phyloP scores from a whole-genome alignment of 768 basidiomycete genomes.

The Sarcomyxa edulis region DNA sequence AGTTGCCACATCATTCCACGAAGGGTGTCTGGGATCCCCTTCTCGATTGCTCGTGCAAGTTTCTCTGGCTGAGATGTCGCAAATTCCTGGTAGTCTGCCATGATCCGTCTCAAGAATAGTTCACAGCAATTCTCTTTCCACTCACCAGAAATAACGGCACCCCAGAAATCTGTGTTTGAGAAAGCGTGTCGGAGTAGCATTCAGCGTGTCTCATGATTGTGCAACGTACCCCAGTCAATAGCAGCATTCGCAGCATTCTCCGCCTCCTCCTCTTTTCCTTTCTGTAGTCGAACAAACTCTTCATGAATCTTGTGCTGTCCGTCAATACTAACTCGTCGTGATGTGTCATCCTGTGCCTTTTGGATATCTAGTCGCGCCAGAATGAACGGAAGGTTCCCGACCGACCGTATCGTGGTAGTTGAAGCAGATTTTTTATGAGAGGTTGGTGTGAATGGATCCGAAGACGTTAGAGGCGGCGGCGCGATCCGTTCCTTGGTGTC shows the following conservation, averaged over 20 bases:
- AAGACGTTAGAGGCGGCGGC: slow-evolving; percentile 23
- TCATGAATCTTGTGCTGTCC: slow-evolving; percentile 71
- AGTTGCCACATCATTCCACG: slow-evolving; percentile 97
- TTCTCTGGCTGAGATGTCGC: slow-evolving; percentile 75
- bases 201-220: neutral
- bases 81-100: slow-evolving; percentile 79
- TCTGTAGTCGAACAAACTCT: slow-evolving; percentile 67
- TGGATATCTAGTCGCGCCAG: slow-evolving; percentile 48
- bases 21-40: slow-evolving; percentile 82
- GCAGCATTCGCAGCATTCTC: slow-evolving; percentile 31
- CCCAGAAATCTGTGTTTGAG: slow-evolving; percentile 79
- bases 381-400: slow-evolving; percentile 47
- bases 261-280: slow-evolving; percentile 40
- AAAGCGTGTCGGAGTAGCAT: neutral
- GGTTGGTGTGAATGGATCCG: slow-evolving; percentile 11
- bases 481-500: slow-evolving; percentile 3
- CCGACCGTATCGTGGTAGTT: slow-evolving; percentile 49
- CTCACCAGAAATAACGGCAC: slow-evolving; percentile 81
- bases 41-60: slow-evolving; percentile 85
- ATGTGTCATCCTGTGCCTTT: slow-evolving; percentile 31
- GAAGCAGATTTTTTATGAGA: slow-evolving; percentile 64
- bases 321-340: slow-evolving; percentile 47
- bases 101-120: slow-evolving; percentile 4
- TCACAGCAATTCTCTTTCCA: slow-evolving; percentile 3
- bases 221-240: slow-evolving; percentile 73